Percentiles rank a stretch among this genome's conserved stretches.
These are phyloP conservation scores for Globisporangium cederbergense DNA, from an alignment of 352 stramenopile genomes.

Conservation along the genomic window DNA sequence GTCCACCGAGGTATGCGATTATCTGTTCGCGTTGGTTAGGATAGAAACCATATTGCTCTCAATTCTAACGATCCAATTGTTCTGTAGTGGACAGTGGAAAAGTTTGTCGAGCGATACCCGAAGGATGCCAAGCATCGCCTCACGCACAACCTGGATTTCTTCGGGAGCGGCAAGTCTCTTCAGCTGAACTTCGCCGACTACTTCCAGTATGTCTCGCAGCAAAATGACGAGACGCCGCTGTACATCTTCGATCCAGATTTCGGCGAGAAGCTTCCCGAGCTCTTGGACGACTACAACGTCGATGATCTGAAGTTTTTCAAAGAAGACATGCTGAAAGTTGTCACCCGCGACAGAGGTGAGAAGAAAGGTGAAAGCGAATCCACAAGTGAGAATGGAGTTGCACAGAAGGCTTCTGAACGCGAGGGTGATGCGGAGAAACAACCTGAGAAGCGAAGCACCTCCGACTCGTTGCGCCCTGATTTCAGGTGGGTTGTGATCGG, in stretches of 20 bases:
- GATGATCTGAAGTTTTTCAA: slow-evolving; percentile 65
- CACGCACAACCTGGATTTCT: slow-evolving; percentile 83
- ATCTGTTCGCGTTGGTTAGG: not conserved
- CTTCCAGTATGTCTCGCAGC: slow-evolving; percentile 48
- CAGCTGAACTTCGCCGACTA: slow-evolving; percentile 82
- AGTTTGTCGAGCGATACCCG: slow-evolving; percentile 48
- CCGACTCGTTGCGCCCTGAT: slow-evolving; percentile 52
- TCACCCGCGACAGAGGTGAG: slow-evolving; percentile 19
- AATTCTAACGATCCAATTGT: not conserved
- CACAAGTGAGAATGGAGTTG: not conserved
- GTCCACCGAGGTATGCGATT: slow-evolving; percentile 40
- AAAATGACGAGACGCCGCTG: slow-evolving; percentile 82
- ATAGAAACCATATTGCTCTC: not conserved
- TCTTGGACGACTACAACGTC: slow-evolving; percentile 68
- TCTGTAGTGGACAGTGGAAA: slow-evolving; percentile 66
- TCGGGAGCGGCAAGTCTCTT: slow-evolving; percentile 42
- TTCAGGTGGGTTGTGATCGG: slow-evolving; percentile 86
- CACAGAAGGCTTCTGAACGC: slow-evolving; percentile 22
- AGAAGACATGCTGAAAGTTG: slow-evolving; percentile 67
- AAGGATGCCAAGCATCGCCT: slow-evolving; percentile 50
- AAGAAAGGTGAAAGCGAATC: slow-evolving; percentile 15
- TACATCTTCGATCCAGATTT: slow-evolving; percentile 88
- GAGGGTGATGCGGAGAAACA: slow-evolving; percentile 7
- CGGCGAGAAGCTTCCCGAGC: slow-evolving; percentile 72
- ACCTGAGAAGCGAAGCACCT: slow-evolving; percentile 32